These are phyloP conservation scores for Plasmodium coatneyi DNA, from an alignment of 169 alveolate genomes.

Conservation along the genomic window DNA sequence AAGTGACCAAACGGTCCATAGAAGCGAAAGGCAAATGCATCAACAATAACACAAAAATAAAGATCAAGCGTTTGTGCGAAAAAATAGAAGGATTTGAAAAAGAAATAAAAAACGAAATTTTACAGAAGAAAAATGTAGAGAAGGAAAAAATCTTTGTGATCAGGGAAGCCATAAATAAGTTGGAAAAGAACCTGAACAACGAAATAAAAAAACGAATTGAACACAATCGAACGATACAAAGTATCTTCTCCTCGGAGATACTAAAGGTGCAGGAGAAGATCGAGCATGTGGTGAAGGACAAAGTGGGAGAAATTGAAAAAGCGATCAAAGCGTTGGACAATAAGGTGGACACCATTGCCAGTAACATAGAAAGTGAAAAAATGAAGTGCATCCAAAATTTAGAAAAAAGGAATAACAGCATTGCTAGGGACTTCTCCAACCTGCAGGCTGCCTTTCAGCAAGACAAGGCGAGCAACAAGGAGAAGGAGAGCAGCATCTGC, in stretches of 20 bases:
- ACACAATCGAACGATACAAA: slow-evolving; percentile 50
- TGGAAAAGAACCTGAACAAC: slow-evolving; percentile 47
- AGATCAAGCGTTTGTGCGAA: slow-evolving; percentile 61
- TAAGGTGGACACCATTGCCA: slow-evolving; percentile 37
- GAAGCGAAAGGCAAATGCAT: slow-evolving; percentile 55
- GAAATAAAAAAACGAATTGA: slow-evolving; percentile 72
- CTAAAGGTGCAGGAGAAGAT: slow-evolving; percentile 66
- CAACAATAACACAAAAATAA: slow-evolving; percentile 55
- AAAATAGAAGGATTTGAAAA: slow-evolving; percentile 74
- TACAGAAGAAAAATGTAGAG: slow-evolving; percentile 61
- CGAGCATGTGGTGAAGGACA: slow-evolving; percentile 55
- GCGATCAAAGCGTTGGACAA: slow-evolving; percentile 47
- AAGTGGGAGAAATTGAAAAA: slow-evolving; percentile 42
- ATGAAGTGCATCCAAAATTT: slow-evolving; percentile 44
- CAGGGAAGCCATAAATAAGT: slow-evolving; percentile 60
- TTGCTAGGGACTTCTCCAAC: slow-evolving; percentile 44
- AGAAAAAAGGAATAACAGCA: slow-evolving; percentile 39
- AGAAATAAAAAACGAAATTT: slow-evolving; percentile 60
- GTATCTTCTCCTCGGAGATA: slow-evolving; percentile 47
- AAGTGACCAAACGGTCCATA: neutral
- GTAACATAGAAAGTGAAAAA: slow-evolving; percentile 54
- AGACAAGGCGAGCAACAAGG: slow-evolving; percentile 50
- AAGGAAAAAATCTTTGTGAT: slow-evolving; percentile 69
- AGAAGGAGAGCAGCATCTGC: slow-evolving; percentile 52
- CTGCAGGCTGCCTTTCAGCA: slow-evolving; percentile 46